Evolutionary conservation across 345 rosid species (phyloP).

Genomic region (Hibiscus tridactylites): DNA sequence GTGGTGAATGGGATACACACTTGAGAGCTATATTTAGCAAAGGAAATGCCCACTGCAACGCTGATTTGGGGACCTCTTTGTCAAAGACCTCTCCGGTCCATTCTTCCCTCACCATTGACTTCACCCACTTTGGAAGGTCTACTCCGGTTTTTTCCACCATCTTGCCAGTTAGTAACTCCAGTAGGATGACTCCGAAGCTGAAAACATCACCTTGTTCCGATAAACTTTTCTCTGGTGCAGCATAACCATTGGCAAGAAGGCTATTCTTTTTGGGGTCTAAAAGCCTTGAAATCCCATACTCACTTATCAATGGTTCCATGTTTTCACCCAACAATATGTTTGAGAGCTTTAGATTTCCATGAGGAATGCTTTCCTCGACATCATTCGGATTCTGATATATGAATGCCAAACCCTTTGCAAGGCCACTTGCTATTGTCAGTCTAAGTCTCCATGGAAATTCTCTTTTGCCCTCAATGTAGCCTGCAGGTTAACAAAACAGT

Average conservation of each 20-base stretch:
- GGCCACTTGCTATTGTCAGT: conserved; percentile 36
- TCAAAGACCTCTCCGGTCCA: conserved; percentile 72
- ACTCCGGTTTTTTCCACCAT: conserved; percentile 37
- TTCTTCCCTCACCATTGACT: conserved; percentile 57
- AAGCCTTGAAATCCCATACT: conserved; percentile 31
- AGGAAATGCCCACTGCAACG: conserved; percentile 44
- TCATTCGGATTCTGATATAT: conserved; percentile 27
- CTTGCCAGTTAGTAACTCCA: conserved; percentile 50
- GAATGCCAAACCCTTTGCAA: conserved; percentile 45
- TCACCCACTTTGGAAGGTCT: conserved; percentile 32
- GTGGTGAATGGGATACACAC: conserved; percentile 37
- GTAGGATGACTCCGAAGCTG: conserved; percentile 45
- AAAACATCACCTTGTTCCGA: conserved; percentile 44
- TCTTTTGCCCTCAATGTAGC: conserved; percentile 34
- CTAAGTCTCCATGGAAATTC: conserved; percentile 52
- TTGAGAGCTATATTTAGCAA: conserved; percentile 43
- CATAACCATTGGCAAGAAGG: conserved; percentile 25
- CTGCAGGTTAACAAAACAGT: conserved; percentile 24
- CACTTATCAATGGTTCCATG: conserved; percentile 39
- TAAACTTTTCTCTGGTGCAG: conserved; percentile 34
- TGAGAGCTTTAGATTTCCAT: conserved; percentile 57
- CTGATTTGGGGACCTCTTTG: conserved; percentile 35
- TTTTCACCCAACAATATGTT: conserved; percentile 37
- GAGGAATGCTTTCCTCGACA: conserved; percentile 23
- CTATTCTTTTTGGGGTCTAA: background rate